A percentile compares a stretch with the other conserved stretches of the same genome.
phyloP scores from a whole-genome alignment of 2,329 filamentous ascomycete species.

The Parasarocladium wereldwijsianum region DNA sequence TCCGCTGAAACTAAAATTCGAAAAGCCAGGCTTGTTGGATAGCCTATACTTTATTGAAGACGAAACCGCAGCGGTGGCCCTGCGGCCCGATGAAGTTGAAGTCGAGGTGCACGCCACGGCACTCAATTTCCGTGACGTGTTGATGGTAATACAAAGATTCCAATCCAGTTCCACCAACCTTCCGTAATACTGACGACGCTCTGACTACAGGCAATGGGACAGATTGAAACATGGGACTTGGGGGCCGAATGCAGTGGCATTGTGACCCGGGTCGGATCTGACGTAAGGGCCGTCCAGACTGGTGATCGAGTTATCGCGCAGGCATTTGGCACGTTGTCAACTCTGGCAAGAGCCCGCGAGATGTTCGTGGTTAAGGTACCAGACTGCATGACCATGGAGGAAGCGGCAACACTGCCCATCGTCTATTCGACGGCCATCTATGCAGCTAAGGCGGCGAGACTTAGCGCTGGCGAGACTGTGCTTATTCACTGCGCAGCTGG shows the following conservation, averaged over 20 bases:
- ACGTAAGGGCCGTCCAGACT: conserved; percentile 7
- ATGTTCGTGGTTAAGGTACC: conserved; percentile 6
- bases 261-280: conserved; percentile 8
- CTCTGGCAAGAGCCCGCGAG: conserved; percentile 10
- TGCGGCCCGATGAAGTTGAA: conserved; percentile 19
- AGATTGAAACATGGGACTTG: conserved; percentile 8
- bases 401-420: conserved; percentile 13
- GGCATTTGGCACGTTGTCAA: conserved; percentile 10
- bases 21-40: conserved; percentile 11
- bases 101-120: conserved; percentile 11
- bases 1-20: conserved; percentile 5
- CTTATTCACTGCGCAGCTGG: conserved; percentile 16
- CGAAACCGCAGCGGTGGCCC: conserved; percentile 13
- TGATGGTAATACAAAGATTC: no score
- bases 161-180: no score
- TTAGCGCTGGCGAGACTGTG: conserved; percentile 16
- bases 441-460: conserved; percentile 7
- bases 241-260: conserved; percentile 11
- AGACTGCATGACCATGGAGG: conserved; percentile 7
- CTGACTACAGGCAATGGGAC: no score
- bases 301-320: conserved; percentile 11
- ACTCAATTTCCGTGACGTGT: conserved; percentile 10
- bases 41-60: conserved; percentile 22
- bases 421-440: conserved; percentile 6
- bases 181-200: no score